phyloP scores from a whole-genome alignment of 495 filamentous ascomycete genomes.

The Penicillium bovifimosum region DNA sequence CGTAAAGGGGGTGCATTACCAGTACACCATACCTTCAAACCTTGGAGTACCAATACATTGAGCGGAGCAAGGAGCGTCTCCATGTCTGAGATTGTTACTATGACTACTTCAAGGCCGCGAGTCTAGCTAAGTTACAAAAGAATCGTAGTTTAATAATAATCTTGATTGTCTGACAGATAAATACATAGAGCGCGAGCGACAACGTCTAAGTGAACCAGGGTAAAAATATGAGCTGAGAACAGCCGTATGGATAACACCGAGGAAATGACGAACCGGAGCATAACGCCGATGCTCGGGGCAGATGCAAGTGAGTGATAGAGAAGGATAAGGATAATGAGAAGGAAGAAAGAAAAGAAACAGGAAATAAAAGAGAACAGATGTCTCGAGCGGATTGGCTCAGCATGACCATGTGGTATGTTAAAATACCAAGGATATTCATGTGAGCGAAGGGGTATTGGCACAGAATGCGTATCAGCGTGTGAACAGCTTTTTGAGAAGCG shows the following conservation, averaged over 20 bases:
- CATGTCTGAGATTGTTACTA: too few species aligned
- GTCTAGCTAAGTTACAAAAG: too few species aligned
- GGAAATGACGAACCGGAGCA: neutral
- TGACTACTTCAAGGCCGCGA: too few species aligned
- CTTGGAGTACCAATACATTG: too few species aligned
- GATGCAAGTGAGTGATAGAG: conserved; percentile 14
- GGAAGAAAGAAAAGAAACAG: neutral
- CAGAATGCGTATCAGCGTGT: conserved; percentile 16
- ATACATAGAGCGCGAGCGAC: neutral
- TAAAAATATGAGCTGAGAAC: neutral
- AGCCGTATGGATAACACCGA: neutral
- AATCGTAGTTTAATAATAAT: too few species aligned
- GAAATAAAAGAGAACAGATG: neutral
- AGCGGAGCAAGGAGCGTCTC: too few species aligned
- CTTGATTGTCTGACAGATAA: neutral
- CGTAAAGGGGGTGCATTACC: too few species aligned
- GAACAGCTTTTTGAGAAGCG: conserved; percentile 17
- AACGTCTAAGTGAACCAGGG: neutral
- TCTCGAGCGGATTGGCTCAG: neutral
- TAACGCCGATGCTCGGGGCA: conserved; percentile 12
- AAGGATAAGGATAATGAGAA: too few species aligned
- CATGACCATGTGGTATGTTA: neutral
- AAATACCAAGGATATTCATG: neutral
- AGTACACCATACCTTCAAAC: too few species aligned
- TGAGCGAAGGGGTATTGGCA: conserved; percentile 21